Evolutionary conservation across 75 land plant species (phyloP).

Genomic region (Ceratopteris richardii): DNA sequence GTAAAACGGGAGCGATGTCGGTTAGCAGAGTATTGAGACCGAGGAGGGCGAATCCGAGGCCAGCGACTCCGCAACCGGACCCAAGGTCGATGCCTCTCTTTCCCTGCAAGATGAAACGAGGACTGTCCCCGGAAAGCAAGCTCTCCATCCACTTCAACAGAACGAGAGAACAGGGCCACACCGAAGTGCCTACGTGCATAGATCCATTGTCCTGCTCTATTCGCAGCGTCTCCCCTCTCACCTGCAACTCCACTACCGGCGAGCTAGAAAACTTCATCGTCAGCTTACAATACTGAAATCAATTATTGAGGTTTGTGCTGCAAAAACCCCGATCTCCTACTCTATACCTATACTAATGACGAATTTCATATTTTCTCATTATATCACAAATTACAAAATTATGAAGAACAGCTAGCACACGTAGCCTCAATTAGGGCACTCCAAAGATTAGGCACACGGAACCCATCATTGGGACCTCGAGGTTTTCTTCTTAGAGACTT

Average conservation of each 20-base stretch:
- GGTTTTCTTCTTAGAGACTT: too few relatives aligned
- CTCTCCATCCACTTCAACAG: conserved; percentile 85
- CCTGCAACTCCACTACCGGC: conserved; percentile 65
- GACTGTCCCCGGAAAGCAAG: conserved; percentile 14
- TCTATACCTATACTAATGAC: too few relatives aligned
- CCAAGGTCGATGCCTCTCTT: conserved; percentile 84
- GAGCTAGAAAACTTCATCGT: conserved; percentile 87
- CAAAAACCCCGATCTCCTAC: too few relatives aligned
- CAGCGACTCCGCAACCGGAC: conserved; percentile 87
- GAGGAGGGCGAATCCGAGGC: conserved; percentile 69
- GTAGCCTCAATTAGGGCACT: too few relatives aligned
- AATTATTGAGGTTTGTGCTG: too few relatives aligned
- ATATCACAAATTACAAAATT: too few relatives aligned
- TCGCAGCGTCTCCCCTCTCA: conserved; percentile 40
- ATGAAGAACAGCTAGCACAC: too few relatives aligned
- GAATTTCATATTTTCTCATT: too few relatives aligned
- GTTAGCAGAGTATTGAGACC: conserved; percentile 72
- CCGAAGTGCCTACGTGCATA: conserved; percentile 95
- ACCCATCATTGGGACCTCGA: too few relatives aligned
- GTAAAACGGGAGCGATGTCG: conserved; percentile 88
- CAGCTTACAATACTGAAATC: too few relatives aligned
- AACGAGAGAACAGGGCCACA: conserved; percentile 97
- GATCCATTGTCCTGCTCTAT: conserved; percentile 91
- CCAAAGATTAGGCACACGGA: too few relatives aligned
- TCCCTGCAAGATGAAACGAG: conserved; percentile 30